Base-by-base conservation (phyloP, 1,284 basidiomycete genomes). In the Marasmius tenuissimus region DNA sequence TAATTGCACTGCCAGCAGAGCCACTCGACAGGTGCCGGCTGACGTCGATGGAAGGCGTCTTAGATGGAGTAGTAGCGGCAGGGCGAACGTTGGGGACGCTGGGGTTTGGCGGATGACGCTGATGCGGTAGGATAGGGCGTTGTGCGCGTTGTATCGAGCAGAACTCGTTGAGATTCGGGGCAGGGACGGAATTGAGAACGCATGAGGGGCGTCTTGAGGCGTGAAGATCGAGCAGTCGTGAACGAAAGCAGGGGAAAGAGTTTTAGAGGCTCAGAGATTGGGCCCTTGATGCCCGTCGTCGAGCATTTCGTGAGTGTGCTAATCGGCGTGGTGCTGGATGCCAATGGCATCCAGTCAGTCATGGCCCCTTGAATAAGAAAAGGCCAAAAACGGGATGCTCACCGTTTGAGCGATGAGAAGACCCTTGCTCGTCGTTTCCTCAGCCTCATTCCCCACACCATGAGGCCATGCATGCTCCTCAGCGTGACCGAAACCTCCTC, bases 41-140 rank as follows among this genome's bases (percentile, higher is more conserved):
- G n/a, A n/a, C n/a, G 45, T 84, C 83, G 3, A 77, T 75, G 0
- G 84, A 86, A 66, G 12, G 83, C 79, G n/a, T n/a, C n/a, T n/a
- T n/a, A 14, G 83, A 84, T 4, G 89, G 89, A 0, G 85, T 89
- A 0, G 88, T 86, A 20, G 85, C 81, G 65, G 86, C 83, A 67
- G 91, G 82, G 42, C 87, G 81, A 61, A 91, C 91, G 57, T 72
- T 60, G 64, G 73, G 69, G 16, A 68, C 62, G 51, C 64, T 59
- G 9, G 59, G 37, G 33, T 63, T 37, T 72, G 49, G 75, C 75
- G 47, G 63, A 54, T 45, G 70, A 53, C 11, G 72, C 68, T 18
- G 75, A 69, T 60, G 70, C 63, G 37, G 72, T 71, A 20, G 75
- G 72, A 40, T 72, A 67, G 48, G 74, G 65, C 34, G 75, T 71